These are phyloP conservation scores for Porcisia hertigi DNA, from an alignment of 208 protist species.

Conservation along the genomic window DNA sequence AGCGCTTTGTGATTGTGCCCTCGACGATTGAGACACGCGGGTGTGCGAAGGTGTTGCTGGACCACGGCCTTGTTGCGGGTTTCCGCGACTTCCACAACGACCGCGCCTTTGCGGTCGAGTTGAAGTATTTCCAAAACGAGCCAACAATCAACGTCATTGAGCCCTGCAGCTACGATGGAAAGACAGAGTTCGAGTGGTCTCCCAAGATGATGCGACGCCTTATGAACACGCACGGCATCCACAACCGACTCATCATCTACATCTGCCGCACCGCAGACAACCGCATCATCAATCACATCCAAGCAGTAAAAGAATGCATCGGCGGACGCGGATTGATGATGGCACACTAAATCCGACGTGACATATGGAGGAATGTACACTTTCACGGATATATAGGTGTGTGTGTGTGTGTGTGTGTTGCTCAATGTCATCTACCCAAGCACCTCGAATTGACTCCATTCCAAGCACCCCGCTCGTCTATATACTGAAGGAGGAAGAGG, in stretches of 20 bases:
- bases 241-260: conserved; percentile 88
- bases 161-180: conserved; percentile 84
- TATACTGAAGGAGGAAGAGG: not conserved
- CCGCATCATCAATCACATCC: conserved; percentile 89
- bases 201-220: conserved; percentile 92
- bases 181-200: conserved; percentile 92
- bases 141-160: conserved; percentile 89
- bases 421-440: not conserved
- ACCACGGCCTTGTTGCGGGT: conserved; percentile 87
- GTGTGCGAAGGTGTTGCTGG: conserved; percentile 83
- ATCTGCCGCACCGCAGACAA: conserved; percentile 87
- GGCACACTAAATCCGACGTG: conserved; percentile 56
- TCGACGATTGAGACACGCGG: conserved; percentile 88
- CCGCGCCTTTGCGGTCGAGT: conserved; percentile 89
- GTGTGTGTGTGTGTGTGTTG: conserved; percentile 2
- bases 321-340: conserved; percentile 89
- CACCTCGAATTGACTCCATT: not conserved
- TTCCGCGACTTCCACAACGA: conserved; percentile 94
- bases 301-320: conserved; percentile 85
- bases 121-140: conserved; percentile 92
- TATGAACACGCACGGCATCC: conserved; percentile 84
- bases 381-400: not conserved
- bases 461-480: too few relatives aligned
- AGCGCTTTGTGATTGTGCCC: conserved; percentile 90
- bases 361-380: not conserved